phyloP scores from a whole-genome alignment of 148 eudicot genomes.

The Vaccinium myrtillus region DNA sequence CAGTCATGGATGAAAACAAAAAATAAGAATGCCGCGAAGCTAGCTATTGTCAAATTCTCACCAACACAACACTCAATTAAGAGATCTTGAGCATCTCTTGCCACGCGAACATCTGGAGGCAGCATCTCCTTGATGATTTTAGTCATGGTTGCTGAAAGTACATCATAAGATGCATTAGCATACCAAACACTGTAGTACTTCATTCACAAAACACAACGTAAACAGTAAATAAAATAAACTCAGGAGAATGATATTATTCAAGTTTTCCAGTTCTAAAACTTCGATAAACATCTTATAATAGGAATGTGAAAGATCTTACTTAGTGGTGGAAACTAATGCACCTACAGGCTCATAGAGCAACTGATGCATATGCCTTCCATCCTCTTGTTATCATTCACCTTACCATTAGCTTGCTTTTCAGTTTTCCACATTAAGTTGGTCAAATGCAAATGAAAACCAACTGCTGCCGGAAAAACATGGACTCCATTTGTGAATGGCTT shows the following conservation, averaged over 20 bases:
- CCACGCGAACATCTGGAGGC: slow-evolving; percentile 97
- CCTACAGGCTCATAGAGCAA: neutral
- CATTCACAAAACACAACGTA: neutral
- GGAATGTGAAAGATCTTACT: too few species aligned
- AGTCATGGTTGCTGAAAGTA: slow-evolving; percentile 88
- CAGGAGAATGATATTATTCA: neutral
- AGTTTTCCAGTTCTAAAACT: neutral
- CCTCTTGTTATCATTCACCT: slow-evolving; percentile 6
- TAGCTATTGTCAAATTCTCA: slow-evolving; percentile 29
- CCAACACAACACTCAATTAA: slow-evolving; percentile 97
- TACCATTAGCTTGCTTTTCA: neutral
- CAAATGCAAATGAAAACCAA: neutral
- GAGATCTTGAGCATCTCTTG: slow-evolving; percentile 96
- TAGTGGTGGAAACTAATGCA: neutral
- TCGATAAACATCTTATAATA: neutral
- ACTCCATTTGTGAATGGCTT: neutral
- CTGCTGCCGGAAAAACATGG: neutral
- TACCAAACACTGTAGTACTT: neutral
- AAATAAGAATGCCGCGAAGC: neutral
- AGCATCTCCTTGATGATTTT: slow-evolving; percentile 98
- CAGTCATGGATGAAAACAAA: neutral
- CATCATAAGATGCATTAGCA: slow-evolving; percentile 18
- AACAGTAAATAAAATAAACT: neutral
- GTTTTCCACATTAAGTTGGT: neutral
- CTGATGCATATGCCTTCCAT: neutral